phyloP scores from a whole-genome alignment of 2,329 filamentous ascomycete genomes.

The Colletotrichum theobromicola region DNA sequence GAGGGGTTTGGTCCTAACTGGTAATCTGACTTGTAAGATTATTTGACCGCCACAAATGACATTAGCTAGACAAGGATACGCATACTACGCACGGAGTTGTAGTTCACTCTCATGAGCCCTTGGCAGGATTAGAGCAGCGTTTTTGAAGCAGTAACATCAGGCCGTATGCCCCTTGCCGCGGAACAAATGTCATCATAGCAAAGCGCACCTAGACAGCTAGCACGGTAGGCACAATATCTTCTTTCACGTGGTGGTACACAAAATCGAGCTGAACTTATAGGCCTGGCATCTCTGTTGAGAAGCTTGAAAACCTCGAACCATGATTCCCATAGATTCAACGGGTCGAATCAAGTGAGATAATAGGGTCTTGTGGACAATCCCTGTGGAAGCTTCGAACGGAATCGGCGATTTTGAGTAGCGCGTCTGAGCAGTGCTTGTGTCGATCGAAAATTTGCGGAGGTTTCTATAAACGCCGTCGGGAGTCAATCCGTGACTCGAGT shows the following conservation, averaged over 20 bases:
- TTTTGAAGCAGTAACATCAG: neutral
- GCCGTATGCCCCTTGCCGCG: neutral
- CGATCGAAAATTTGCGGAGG: neutral
- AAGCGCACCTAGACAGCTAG: neutral
- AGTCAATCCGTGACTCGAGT: neutral
- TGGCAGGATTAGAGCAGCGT: neutral
- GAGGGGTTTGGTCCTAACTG: neutral
- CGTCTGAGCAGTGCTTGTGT: neutral
- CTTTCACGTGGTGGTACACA: neutral
- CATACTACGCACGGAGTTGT: neutral
- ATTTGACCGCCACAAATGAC: neutral
- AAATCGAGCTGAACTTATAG: too few relatives aligned
- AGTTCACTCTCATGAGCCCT: neutral
- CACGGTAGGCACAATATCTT: neutral
- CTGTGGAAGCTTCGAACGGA: neutral
- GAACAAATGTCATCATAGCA: neutral
- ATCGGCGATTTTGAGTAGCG: neutral
- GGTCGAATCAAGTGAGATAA: neutral
- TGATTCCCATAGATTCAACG: neutral
- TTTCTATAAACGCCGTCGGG: neutral
- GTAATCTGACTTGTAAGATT: neutral
- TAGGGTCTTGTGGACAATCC: neutral
- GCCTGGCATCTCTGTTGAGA: too few relatives aligned
- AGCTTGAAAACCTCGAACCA: too few relatives aligned
- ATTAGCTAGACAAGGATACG: neutral